Percentiles rank a stretch among this genome's conserved stretches.
phyloP scores from a whole-genome alignment of 768 basidiomycete genomes.

The Lentinula edodes region DNA sequence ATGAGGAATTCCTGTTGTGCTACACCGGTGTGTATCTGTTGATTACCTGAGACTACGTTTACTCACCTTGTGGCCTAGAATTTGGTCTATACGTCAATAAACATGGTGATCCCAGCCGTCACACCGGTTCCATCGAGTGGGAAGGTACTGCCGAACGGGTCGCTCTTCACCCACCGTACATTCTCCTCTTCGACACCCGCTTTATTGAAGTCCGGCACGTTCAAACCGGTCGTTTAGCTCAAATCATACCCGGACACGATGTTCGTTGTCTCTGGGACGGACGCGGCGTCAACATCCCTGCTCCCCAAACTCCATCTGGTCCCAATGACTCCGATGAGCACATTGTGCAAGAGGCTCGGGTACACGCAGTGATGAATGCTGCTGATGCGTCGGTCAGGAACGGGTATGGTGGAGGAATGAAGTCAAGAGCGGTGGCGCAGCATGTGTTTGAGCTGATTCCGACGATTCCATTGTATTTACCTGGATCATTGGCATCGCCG shows the following conservation, averaged over 20 bases:
- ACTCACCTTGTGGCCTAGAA: conserved; percentile 36
- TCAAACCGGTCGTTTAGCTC: conserved; percentile 52
- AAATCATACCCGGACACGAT: conserved; percentile 58
- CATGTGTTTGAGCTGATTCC: conserved; percentile 52
- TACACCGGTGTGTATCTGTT: conserved; percentile 69
- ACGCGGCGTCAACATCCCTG: conserved; percentile 31
- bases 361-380: conserved; percentile 60
- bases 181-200: conserved; percentile 81
- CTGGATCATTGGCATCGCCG: conserved; percentile 48
- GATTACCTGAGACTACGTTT: not conserved
- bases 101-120: conserved; percentile 77
- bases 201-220: conserved; percentile 84
- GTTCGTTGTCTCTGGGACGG: conserved; percentile 72
- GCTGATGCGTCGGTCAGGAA: conserved; percentile 25
- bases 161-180: conserved; percentile 84
- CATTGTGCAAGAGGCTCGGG: conserved; percentile 52
- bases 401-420: not conserved
- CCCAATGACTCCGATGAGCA: conserved; percentile 21
- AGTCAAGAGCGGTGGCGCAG: conserved; percentile 31
- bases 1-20: conserved; percentile 90
- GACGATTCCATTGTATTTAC: conserved; percentile 42
- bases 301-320: conserved; percentile 1
- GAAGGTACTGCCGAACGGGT: conserved; percentile 88
- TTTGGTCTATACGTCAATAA: conserved; percentile 91
- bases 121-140: conserved; percentile 80